Base-by-base conservation (phyloP, 2,329 filamentous ascomycete species). In the Plectosphaerella plurivora region DNA sequence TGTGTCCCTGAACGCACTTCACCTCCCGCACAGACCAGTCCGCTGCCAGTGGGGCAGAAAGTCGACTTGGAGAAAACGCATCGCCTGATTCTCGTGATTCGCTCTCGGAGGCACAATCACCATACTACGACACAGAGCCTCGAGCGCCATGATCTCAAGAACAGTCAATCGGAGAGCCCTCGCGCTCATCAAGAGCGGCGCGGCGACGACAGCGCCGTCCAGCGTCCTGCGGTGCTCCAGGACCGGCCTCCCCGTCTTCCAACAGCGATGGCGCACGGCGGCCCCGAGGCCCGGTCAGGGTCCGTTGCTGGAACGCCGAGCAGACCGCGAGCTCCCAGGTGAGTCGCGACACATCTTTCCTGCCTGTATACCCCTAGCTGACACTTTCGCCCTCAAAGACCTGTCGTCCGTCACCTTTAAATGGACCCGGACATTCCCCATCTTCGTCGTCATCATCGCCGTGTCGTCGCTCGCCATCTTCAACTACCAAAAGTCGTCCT, bases 401-500 rank as follows among this genome's bases (percentile, higher is more conserved):
- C 25, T 22, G 12, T 33, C 33, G 4, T n/a, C 18, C n/a, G 45
- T 28, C 5, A 52, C 47, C 47, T 82, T 83, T 65, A 77, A 78
- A 60, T 92, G 88, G 88, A 67, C 78, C 51, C 81, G 82, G 61
- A 91, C 90, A 1, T 71, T 96, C 35, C 93, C 93, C 51, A 74
- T 96, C 67, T 97, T 97, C 79, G 67, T 87, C 50, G 70, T 81
- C 57, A 75, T 90, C 57, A 83, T 96, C 61, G 81, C 82, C 47
- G 77, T 79, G 51, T 87, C 86, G 59, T 86, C 86, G 59, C 74
- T 95, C 55, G 90, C 88, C 60, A 97, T 99, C 71, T 97, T 99
- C 87, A 99, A 99, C 81, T 97, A 99, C 82, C 93, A 99, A 70
- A 97, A 97, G 71, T 84, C 86, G 53, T 91, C 89, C n/a, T 91